Evolutionary conservation across 495 filamentous ascomycete genomes (phyloP), one percentile per base, ranked within the genome.

Genomic region (Podospora fimiseda): DNA sequence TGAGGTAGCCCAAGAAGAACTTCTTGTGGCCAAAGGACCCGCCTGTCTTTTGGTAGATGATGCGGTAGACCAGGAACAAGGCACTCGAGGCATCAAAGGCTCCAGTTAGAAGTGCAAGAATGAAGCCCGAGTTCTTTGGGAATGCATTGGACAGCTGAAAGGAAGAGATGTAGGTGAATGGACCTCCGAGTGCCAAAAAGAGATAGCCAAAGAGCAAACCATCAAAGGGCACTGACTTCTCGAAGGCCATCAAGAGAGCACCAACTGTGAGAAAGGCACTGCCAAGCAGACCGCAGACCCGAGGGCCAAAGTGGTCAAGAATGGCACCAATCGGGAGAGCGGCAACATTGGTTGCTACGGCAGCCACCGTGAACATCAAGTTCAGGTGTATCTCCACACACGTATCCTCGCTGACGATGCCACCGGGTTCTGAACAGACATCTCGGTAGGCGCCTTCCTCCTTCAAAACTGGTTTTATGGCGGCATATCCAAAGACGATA

Each of bases 101-200:
- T 4, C 90, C 90, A 0, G 90, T 96, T 16, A 96, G 72, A 27
- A 90, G 76, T 0, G 90, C 89, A 2, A 96, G 73, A 47, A 96
- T 91, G 14, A 94, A 68, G 2, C 90, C 90, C 1, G 89, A 94
- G 56, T 86, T 81, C n/a, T 75, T 74, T 1, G 90, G 90, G 61
- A 96, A 95, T 11, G 90, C 83, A 59, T 96, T 96, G 40, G 86
- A 90, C n/a, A 96, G 77, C 57, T 96, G 91, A 70, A 96, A 95
- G 2, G 84, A 89, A 13, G 87, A 82, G 52, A 95, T 95, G 71
- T 92, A 95, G 21, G 90, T 80, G 61, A 95, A 96, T 0, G 90
- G 89, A 0, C 90, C 90, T 21, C 89, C 91, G 9, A 96, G 70
- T 0, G 90, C 87, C 3, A 96, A 74, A 49, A 91, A 81, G 7